Evolutionary conservation across 2,329 filamentous ascomycete genomes (phyloP), one percentile per base, ranked within the genome.

Genomic region (Trichoderma sp.): DNA sequence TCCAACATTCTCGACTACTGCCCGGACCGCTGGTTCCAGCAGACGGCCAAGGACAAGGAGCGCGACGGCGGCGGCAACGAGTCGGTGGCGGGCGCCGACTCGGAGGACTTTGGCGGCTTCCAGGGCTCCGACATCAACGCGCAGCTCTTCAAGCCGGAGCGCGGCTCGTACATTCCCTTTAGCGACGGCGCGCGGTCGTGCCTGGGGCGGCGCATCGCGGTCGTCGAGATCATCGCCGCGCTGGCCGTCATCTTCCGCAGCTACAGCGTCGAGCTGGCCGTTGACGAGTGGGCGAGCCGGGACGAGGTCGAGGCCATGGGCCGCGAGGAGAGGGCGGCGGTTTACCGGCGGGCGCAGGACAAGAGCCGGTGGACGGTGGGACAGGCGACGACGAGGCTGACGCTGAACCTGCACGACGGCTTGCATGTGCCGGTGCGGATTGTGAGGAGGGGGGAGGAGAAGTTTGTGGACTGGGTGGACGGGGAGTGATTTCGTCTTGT

Each of bases 11-110:
- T 88, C 61, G 84, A 90, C 65, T 94, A 88, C 75, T 79, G 86
- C 55, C 90, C 91, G 0, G 88, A 91, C 74, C 83, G 91, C 50
- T 93, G 91, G 91, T 84, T 91, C 68, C 76, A 79, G 24, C 72
- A 14, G 34, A 39, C 34, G 34, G 2, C 70, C 10, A 71, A 64
- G 19, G 71, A 70, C 24, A 74, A 74, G 19, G 64, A 59, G 72
- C 71, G 70, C 58, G 43, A 26, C 30, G 34, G 34, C 34, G 30
- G 30, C 30, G 2, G 77, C 76, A 17, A 74, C 80, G 52, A 47
- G 14, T 21, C 45, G 15, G 50, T 34, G 7, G 66, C 47, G 14
- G 75, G 77, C 15, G 77, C 78, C 2, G 76, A 83, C 56, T 77
- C 77, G 3, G 85, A 84, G 63, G 83, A 87, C 59, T 82, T 85